These are phyloP conservation scores for Starmerella riodocensis DNA, from an alignment of 805 yeast genomes.

Conservation along the genomic window DNA sequence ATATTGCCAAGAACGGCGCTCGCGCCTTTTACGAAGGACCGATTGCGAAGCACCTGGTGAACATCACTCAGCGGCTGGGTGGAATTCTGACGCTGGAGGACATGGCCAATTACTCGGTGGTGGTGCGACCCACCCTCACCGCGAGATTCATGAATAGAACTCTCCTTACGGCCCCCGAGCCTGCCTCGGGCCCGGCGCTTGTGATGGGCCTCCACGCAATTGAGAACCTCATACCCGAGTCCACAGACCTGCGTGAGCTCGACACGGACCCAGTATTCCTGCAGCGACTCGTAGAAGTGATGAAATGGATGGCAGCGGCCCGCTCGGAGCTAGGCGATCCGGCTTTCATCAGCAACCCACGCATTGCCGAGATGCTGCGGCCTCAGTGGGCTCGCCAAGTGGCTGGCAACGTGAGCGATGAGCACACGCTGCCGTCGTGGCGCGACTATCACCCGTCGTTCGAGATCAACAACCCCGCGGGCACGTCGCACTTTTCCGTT, in stretches of 20 bases:
- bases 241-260: conserved; percentile 20
- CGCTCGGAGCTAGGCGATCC: conserved; percentile 78
- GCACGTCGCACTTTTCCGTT: conserved; percentile 78
- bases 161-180: conserved; percentile 51
- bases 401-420: conserved; percentile 38
- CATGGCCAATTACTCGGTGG: conserved; percentile 47
- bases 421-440: conserved; percentile 48
- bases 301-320: conserved; percentile 89
- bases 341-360: conserved; percentile 23
- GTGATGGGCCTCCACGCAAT: conserved; percentile 59
- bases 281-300: conserved; percentile 65
- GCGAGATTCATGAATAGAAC: conserved; percentile 33
- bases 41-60: conserved; percentile 49
- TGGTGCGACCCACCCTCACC: conserved; percentile 33
- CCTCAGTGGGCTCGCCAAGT: conserved; percentile 48
- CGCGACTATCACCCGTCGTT: conserved; percentile 65
- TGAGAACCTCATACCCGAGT: conserved; percentile 31
- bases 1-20: conserved; percentile 65
- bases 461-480: conserved; percentile 68
- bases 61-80: conserved; percentile 38
- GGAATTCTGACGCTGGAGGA: conserved; percentile 61
- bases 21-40: conserved; percentile 76
- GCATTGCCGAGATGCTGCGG: conserved; percentile 36
- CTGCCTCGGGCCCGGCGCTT: conserved; percentile 75
- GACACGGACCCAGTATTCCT: conserved; percentile 39